Percentiles rank a stretch among this genome's conserved stretches.
These are phyloP conservation scores for Venturia aucupariae DNA, from an alignment of 2,329 filamentous ascomycete species.

Conservation along the genomic window DNA sequence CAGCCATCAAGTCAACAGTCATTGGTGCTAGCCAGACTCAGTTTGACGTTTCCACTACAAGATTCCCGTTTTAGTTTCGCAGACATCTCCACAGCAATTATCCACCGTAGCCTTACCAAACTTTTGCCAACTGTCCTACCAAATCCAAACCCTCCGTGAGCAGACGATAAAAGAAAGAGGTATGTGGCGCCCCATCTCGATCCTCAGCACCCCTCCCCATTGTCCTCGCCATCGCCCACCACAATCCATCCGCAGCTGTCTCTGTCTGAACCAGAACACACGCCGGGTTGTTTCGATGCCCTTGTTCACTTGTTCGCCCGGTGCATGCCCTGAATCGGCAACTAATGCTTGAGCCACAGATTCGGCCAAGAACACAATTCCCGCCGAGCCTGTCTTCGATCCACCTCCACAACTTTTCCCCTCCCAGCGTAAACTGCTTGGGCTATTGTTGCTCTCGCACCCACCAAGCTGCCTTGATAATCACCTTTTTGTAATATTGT, in stretches of 20 bases:
- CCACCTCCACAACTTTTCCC: background rate
- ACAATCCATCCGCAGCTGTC: background rate
- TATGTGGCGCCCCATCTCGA: conserved; percentile 1
- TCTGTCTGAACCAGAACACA: background rate
- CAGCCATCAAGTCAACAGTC: background rate
- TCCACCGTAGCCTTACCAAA: background rate
- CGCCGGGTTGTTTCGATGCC: background rate
- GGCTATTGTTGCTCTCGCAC: background rate
- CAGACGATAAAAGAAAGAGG: background rate
- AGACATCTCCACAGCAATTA: background rate
- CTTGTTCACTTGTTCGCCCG: background rate
- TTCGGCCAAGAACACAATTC: background rate
- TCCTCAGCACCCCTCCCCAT: background rate
- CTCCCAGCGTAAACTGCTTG: background rate
- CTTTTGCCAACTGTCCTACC: background rate
- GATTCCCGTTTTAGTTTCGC: background rate
- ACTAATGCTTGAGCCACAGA: background rate
- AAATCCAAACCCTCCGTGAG: background rate
- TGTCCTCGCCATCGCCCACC: background rate
- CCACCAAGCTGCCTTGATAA: background rate
- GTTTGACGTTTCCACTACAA: conserved; percentile 5
- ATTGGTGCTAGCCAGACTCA: conserved; percentile 8
- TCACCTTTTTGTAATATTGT: background rate
- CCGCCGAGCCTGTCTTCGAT: background rate
- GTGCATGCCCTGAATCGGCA: background rate